Conservation (phyloP, 2,329 filamentous ascomycete genomes). For the Thelonectria discophora region DNA sequence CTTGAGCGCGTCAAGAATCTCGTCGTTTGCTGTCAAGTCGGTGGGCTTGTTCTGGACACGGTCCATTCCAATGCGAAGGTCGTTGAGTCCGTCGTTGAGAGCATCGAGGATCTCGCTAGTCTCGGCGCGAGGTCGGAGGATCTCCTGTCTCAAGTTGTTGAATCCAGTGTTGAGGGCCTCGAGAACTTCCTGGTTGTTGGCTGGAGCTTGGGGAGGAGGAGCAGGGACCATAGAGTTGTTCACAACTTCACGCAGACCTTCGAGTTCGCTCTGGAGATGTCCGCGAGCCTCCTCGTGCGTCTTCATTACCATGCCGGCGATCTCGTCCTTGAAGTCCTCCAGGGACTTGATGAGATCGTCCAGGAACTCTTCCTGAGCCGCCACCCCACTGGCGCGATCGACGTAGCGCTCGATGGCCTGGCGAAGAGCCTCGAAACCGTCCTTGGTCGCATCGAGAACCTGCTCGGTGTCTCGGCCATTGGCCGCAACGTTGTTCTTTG, state of each 20-base stretch:
- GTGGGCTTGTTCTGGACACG: constrained; percentile 78
- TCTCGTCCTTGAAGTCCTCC: constrained; percentile 72
- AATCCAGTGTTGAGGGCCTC: constrained; percentile 76
- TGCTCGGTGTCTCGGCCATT: constrained; percentile 87
- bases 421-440: constrained; percentile 84
- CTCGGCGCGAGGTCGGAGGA: constrained; percentile 72
- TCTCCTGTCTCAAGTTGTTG: constrained; percentile 77
- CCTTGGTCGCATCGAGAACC: constrained; percentile 85
- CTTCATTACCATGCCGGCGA: constrained; percentile 67
- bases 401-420: constrained; percentile 84
- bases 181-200: constrained; percentile 71
- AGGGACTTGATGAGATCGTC: constrained; percentile 72
- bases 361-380: constrained; percentile 81
- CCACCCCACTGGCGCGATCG: constrained; percentile 73
- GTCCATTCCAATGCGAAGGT: constrained; percentile 80
- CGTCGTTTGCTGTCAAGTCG: constrained; percentile 85
- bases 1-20: constrained; percentile 88
- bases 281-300: constrained; percentile 61
- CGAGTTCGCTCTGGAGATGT: constrained; percentile 82
- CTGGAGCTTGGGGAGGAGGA: constrained; percentile 51
- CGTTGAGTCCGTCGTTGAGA: constrained; percentile 85
- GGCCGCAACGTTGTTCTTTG: constrained; percentile 81
- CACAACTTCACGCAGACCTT: constrained; percentile 80
- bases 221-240: constrained; percentile 73
- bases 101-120: constrained; percentile 91